Percentiles rank a stretch among this genome's conserved stretches.
phyloP scores from a whole-genome alignment of 495 filamentous ascomycete genomes.

The Lentithecium fluviatile region DNA sequence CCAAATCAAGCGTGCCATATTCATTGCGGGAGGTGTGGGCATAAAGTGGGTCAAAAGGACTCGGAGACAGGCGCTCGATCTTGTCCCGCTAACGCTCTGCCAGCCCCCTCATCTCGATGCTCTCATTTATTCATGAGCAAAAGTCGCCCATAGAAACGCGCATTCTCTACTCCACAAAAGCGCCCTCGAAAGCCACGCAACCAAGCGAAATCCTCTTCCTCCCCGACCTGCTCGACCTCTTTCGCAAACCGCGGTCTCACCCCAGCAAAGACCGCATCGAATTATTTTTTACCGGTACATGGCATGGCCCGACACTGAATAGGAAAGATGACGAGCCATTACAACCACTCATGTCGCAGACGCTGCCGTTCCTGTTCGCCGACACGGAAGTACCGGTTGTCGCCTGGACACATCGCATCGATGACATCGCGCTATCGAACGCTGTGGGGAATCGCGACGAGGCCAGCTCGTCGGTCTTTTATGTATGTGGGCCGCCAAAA shows the following conservation, averaged over 20 bases:
- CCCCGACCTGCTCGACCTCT: conserved; percentile 36
- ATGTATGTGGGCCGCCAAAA: conserved; percentile 72
- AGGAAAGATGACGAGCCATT: not conserved
- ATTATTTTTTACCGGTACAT: conserved; percentile 33
- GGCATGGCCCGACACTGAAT: not conserved
- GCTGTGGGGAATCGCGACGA: conserved; percentile 47
- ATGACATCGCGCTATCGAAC: conserved; percentile 14
- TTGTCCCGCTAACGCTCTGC: not conserved
- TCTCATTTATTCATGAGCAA: conserved; percentile 39
- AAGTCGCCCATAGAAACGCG: conserved; percentile 29
- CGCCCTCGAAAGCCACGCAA: conserved; percentile 3
- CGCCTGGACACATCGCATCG: conserved; percentile 31
- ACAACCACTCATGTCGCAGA: not conserved
- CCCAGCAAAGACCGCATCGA: conserved; percentile 12
- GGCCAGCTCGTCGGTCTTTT: conserved; percentile 58
- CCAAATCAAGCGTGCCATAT: conserved; percentile 57
- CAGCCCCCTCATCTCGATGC: conserved; percentile 46
- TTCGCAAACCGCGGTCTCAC: not conserved
- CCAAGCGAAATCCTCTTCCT: conserved; percentile 39
- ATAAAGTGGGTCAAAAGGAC: conserved; percentile 64
- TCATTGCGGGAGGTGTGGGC: conserved; percentile 81
- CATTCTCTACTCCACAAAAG: conserved; percentile 43
- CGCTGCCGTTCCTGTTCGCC: not conserved
- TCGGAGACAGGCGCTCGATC: not conserved
- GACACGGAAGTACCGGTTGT: conserved; percentile 35